A percentile compares a stretch with the other conserved stretches of the same genome.
phyloP scores from a whole-genome alignment of 495 filamentous ascomycete genomes.

The Evernia prunastri region DNA sequence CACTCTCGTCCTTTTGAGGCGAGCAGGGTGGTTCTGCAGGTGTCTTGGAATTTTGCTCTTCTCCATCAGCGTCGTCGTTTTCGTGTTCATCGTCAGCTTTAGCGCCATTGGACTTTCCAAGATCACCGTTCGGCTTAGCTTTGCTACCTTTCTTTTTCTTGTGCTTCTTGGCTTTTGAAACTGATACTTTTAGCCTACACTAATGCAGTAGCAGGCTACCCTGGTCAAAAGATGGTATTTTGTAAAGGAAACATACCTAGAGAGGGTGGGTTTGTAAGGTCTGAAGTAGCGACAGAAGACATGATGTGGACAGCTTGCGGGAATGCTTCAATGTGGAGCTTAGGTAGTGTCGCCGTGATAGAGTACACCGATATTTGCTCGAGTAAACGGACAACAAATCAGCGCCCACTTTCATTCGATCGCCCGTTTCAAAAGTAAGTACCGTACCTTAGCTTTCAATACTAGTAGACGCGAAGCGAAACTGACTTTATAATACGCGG shows the following conservation, averaged over 20 bases:
- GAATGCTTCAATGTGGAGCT: not conserved
- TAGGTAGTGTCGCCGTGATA: constrained; percentile 9
- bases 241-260: constrained; percentile 25
- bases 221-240: not conserved
- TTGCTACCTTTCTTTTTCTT: constrained; percentile 59
- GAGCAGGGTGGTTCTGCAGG: constrained; percentile 24
- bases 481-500: not conserved
- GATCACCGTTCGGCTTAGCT: constrained; percentile 27
- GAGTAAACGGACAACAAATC: not conserved
- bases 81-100: constrained; percentile 25
- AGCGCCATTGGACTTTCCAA: constrained; percentile 32
- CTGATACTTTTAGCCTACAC: constrained; percentile 4
- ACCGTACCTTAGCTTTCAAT: too few relatives aligned
- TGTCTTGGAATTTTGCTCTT: constrained; percentile 23
- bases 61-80: constrained; percentile 24
- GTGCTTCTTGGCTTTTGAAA: constrained; percentile 53
- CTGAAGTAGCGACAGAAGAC: constrained; percentile 28
- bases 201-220: not conserved
- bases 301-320: constrained; percentile 5
- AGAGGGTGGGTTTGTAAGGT: constrained; percentile 23
- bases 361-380: too few relatives aligned
- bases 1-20: constrained; percentile 12
- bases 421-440: not conserved
- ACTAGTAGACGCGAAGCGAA: not conserved
- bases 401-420: not conserved